Evolutionary conservation across 2,329 filamentous ascomycete species (phyloP), one percentile per base, ranked within the genome.

Genomic region (Akanthomyces muscarius): DNA sequence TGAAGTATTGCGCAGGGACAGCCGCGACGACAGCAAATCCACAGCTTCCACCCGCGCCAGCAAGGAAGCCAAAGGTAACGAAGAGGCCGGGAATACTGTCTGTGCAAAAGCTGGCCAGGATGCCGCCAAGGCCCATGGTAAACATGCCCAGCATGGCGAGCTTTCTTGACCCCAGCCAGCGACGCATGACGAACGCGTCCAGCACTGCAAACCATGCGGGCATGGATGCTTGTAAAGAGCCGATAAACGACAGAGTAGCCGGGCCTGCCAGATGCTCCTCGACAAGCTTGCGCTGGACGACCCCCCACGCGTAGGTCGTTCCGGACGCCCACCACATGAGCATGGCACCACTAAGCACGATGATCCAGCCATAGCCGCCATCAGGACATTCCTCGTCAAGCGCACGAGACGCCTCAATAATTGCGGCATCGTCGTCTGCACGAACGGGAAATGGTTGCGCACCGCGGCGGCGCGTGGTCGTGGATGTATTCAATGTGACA

Each of bases 1-100:
- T 77, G 65, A 89, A 89, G 85, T 86, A 89, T 66, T 87, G 85
- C 0, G 86, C 81, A 0, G 84, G 74, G 2, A 88, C 80, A 1
- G 80, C 81, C 1, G 85, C 82, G 3, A 77, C 78, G 0, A 80
- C 80, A 0, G 87, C 80, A 66, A 85, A 88, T 0, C 84, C 70
- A 53, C 87, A 83, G 0, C 86, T 86, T 76, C 88, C 83, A 0
- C 86, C 86, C 64, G 81, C 76, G 0, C 86, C 86, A 59, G 88
- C 86, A 61, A 82, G 81, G 0, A 86, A 69, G 0, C 86, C 86
- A 65, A 88, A 85, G 1, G 76, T 78, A 0, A 89, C 75, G 63
- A 86, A 86, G 5, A 64, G 45, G 3, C 54, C 55, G 1, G 54
- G 28, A 1, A 63, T 23, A n/a, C 38, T 45, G 7, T 59, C 25